Percentiles rank a stretch among this genome's conserved stretches.
phyloP scores from a whole-genome alignment of 2,329 filamentous ascomycete species.

The Stemphylium lycopersici region DNA sequence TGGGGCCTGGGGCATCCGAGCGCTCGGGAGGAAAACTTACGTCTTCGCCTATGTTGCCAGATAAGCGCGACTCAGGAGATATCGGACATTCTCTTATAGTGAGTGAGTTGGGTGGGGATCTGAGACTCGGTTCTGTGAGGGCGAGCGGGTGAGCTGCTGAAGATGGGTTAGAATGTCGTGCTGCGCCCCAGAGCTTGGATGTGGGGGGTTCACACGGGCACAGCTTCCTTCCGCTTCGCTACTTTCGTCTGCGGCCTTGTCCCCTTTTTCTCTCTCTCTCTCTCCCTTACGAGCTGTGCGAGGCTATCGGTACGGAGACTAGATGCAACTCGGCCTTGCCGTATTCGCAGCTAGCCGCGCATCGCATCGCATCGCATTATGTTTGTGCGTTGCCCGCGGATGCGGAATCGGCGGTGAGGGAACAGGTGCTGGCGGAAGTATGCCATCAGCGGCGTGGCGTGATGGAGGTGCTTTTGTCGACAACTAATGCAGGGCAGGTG shows the following conservation, averaged over 20 bases:
- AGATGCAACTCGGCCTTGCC: neutral
- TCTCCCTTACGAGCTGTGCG: neutral
- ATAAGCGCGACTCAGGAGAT: constrained; percentile 1
- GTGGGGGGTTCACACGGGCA: constrained; percentile 11
- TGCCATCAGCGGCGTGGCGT: constrained; percentile 17
- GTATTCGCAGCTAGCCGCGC: constrained; percentile 2
- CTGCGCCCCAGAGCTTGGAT: constrained; percentile 19
- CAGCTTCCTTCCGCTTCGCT: neutral
- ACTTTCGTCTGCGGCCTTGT: neutral
- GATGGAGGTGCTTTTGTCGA: constrained; percentile 8
- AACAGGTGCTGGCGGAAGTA: constrained; percentile 4
- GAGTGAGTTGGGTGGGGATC: neutral
- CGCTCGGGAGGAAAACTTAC: constrained; percentile 2
- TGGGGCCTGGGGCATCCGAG: constrained; percentile 7
- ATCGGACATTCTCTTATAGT: too few relatives aligned
- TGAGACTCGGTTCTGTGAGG: neutral
- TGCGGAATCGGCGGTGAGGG: constrained; percentile 15
- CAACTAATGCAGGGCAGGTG: constrained; percentile 15
- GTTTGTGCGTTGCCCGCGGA: neutral
- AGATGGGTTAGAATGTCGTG: constrained; percentile 2
- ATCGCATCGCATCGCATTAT: neutral
- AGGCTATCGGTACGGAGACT: constrained; percentile 6
- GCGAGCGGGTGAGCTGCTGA: constrained; percentile 8
- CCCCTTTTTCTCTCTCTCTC: constrained; percentile 6
- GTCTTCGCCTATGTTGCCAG: constrained; percentile 4